Base-by-base conservation (phyloP, 140 eudicot genomes). In the Eryngium alpinum region DNA sequence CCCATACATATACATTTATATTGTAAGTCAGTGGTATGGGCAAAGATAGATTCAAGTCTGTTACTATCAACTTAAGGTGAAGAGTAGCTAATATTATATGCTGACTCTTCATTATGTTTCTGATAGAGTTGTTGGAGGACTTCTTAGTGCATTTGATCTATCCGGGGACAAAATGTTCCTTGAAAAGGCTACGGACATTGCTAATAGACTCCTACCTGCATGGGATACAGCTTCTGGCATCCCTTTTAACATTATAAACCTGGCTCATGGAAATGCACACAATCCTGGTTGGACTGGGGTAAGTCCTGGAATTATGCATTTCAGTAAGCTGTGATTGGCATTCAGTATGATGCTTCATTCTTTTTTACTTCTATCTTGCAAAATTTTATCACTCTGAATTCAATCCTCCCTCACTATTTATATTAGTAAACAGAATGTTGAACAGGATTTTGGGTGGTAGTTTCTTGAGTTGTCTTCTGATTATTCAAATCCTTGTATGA, bases 201-300 rank as follows among this genome's bases (percentile, higher is more conserved):
- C 98, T 81, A 91, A 94, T 81, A 89, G 98, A 72, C 82, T 94
- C 63, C 87, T 94, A 65, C 98, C 98, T 66, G 98, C 97, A 24
- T 94, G 98, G 98, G 86, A 94, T 86, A 88, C 99, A 21, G 86
- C 96, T 44, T 88, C 99, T 80, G 99, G 99, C 79, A 90, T 95
- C 60, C 99, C 99, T 51, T 91, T 86, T 82, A 95, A 95, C 81
- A 84, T 92, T 84, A 95, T 95, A 72, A 95, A 95, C 85, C 81
- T 95, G 89, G 96, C 92, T 75, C 89, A 91, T 81, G 99, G 99
- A 72, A 91, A 92, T 80, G 90, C 99, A 27, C 99, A 95, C 80
- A 95, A 92, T 81, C 97, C 97, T 89, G 96, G 97, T 59, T 95
- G 99, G 99, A 90, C 99, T 33, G 95, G 97, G 88, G 99, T 95